These are phyloP conservation scores for Pichia sp. DNA, from an alignment of 1,139 yeast species.

Conservation along the genomic window DNA sequence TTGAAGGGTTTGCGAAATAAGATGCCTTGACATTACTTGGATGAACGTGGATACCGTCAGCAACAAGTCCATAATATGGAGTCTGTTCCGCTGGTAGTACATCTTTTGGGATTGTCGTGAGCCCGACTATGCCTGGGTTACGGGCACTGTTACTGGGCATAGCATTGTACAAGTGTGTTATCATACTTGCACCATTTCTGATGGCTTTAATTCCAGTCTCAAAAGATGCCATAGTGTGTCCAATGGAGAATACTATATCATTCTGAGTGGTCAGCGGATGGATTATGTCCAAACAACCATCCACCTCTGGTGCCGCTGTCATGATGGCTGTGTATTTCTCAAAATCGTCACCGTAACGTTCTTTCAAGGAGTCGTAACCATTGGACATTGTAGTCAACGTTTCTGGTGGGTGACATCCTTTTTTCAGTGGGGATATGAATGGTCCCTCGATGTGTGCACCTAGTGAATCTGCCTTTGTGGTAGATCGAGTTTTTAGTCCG, in stretches of 20 bases:
- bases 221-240: slow-evolving; percentile 50
- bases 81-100: slow-evolving; percentile 23
- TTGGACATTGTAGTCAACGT: slow-evolving; percentile 39
- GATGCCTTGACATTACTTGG: slow-evolving; percentile 51
- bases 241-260: slow-evolving; percentile 43
- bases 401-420: slow-evolving; percentile 58
- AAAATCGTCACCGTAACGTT: slow-evolving; percentile 35
- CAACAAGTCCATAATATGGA: slow-evolving; percentile 53
- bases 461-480: slow-evolving; percentile 38
- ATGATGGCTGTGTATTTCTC: slow-evolving; percentile 41
- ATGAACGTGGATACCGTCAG: slow-evolving; percentile 59
- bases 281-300: slow-evolving; percentile 45
- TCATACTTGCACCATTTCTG: slow-evolving; percentile 48
- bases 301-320: slow-evolving; percentile 59
- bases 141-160: slow-evolving; percentile 65
- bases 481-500: slow-evolving; percentile 27
- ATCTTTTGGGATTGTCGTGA: slow-evolving; percentile 17
- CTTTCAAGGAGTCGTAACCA: slow-evolving; percentile 23
- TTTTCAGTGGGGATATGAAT: slow-evolving; percentile 46
- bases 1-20: slow-evolving; percentile 46
- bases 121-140: slow-evolving; percentile 53
- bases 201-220: slow-evolving; percentile 44
- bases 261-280: slow-evolving; percentile 31
- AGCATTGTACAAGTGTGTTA: slow-evolving; percentile 60
- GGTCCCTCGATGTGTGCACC: slow-evolving; percentile 69